Percentiles rank a stretch among this genome's conserved stretches.
These are phyloP conservation scores for Picochlorum sp. DNA, from an alignment of 139 green algal genomes.

Conservation along the genomic window DNA sequence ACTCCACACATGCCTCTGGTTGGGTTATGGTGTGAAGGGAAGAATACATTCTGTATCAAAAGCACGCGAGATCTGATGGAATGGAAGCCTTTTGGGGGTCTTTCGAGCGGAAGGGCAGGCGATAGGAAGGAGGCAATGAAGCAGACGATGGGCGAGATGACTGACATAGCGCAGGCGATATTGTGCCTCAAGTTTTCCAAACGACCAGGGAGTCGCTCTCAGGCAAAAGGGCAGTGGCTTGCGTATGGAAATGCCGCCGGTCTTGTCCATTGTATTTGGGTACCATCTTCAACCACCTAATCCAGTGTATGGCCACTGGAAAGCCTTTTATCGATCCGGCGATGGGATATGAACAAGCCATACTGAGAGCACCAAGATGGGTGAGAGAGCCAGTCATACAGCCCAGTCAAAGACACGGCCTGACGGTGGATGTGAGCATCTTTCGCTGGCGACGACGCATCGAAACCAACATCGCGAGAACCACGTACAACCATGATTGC, in stretches of 20 bases:
- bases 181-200: slow-evolving; percentile 23
- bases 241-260: not conserved
- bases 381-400: no score
- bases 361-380: no score
- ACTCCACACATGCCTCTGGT: slow-evolving; percentile 3
- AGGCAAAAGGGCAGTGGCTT: slow-evolving; percentile 1
- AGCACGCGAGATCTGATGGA: not conserved
- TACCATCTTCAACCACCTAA: not conserved
- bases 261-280: not conserved
- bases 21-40: not conserved
- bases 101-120: slow-evolving; percentile 7
- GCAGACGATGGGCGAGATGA: not conserved
- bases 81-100: slow-evolving; percentile 2
- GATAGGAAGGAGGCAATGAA: slow-evolving; percentile 8
- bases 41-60: slow-evolving; percentile 9
- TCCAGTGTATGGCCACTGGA: no score
- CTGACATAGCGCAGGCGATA: slow-evolving; percentile 6
- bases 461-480: no score
- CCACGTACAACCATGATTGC: no score
- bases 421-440: no score
- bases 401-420: no score
- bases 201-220: not conserved
- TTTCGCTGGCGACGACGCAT: no score
- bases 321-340: no score
- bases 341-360: no score